Base-by-base conservation (phyloP, 768 basidiomycete species). In the Trametes coccinea region DNA sequence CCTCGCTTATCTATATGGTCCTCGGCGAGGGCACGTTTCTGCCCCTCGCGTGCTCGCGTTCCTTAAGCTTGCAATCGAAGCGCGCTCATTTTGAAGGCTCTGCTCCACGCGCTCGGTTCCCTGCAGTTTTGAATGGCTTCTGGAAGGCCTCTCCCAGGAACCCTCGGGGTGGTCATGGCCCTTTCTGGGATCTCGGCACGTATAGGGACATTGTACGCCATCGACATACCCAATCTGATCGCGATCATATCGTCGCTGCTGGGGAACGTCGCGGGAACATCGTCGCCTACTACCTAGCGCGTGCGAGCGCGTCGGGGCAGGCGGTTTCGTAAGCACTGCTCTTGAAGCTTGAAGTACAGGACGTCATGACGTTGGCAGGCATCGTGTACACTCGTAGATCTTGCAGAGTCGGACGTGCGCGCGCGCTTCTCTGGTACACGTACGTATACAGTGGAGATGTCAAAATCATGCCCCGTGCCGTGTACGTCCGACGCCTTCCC, bases 201-300 rank as follows among this genome's bases (percentile, higher is more conserved):
- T 40, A 53, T 40, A 27, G 4, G 22, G 31, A 9, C 30, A 33
- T 55, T 49, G 48, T 11, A 37, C 11, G 34, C 31, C 27, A 44
- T 37, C 43, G 45, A 10, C 45, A 8, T 17, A 37, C 47, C n/a
- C 57, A 58, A 51, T 51, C 57, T 44, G 41, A 58, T 58, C 57
- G 57, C 57, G 57, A 58, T 58, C 39, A 27, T 22, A 13, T 9
- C 37, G 13, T 14, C 11, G 14, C 51, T n/a, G 27, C 45, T 16
- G 10, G 22, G 17, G 22, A 37, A 43, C 41, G 48, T 30, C 48
- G 48, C 48, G 48, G 48, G 48, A 49, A 31, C 29, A 5, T 16
- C 4, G 45, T 7, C 17, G 22, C 45, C 3, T 37, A 10, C 45
- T 7, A 10, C 17, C 10, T 4, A 13, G 45, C 22, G 6, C 27